Percentiles rank a stretch among this genome's conserved stretches.
Conservation (phyloP, 805 yeast species). For the Kazachstania kunashirensis region DNA sequence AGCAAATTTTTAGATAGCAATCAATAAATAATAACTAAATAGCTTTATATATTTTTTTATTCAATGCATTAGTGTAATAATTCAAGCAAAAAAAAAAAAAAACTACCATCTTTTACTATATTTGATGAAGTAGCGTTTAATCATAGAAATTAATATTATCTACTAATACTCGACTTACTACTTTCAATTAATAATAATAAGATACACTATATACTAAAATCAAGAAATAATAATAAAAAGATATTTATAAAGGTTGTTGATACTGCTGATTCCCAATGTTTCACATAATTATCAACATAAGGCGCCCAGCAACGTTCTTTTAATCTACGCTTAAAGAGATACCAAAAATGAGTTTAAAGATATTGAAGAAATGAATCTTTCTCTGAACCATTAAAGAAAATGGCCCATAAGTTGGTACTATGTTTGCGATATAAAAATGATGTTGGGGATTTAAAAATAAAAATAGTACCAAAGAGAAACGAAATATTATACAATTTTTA, state of each 20-base stretch:
- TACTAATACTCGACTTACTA: too few species aligned
- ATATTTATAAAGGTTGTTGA: slow-evolving; percentile 18
- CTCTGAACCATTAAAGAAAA: slow-evolving; percentile 9
- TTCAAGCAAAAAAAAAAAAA: too few species aligned
- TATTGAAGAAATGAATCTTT: slow-evolving; percentile 10
- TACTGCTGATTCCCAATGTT: slow-evolving; percentile 35
- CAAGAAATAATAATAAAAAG: not conserved
- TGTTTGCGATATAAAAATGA: slow-evolving; percentile 22
- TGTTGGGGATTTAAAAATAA: slow-evolving; percentile 17
- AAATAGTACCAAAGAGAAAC: not conserved
- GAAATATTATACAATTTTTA: too few species aligned
- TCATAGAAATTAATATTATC: too few species aligned
- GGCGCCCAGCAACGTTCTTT: slow-evolving; percentile 37
- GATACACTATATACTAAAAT: not conserved
- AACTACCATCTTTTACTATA: too few species aligned
- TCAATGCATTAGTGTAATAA: too few species aligned
- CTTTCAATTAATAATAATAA: too few species aligned
- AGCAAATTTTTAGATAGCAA: not conserved
- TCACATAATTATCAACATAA: slow-evolving; percentile 29
- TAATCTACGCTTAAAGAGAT: slow-evolving; percentile 25
- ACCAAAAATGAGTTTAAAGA: slow-evolving; percentile 9
- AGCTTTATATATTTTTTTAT: too few species aligned
- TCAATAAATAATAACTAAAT: too few species aligned
- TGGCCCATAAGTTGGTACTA: slow-evolving; percentile 8
- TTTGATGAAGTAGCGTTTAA: too few species aligned